A percentile compares a stretch with the other conserved stretches of the same genome.
phyloP scores from a whole-genome alignment of 83 land plant genomes.

The Diphasiastrum complanatum region DNA sequence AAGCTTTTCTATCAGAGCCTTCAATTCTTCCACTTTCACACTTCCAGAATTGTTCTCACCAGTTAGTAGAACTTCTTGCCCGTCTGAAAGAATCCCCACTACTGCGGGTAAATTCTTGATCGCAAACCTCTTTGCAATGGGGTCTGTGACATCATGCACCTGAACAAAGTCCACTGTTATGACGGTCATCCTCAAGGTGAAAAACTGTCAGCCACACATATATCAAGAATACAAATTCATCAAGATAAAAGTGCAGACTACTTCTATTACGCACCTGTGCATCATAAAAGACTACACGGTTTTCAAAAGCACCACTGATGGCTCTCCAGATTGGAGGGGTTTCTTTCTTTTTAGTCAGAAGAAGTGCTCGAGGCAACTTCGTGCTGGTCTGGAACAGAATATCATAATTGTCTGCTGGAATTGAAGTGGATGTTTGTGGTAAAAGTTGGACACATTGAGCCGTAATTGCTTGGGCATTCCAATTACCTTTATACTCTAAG shows the following conservation, averaged over 20 bases:
- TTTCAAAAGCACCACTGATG: conserved; percentile 66
- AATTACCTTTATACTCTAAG: conserved; percentile 54
- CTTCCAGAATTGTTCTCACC: conserved; percentile 35
- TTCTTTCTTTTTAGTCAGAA: conserved; percentile 65
- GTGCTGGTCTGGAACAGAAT: conserved; percentile 27
- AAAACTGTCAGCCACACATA: not conserved
- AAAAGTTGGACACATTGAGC: conserved; percentile 37
- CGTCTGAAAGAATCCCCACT: conserved; percentile 57
- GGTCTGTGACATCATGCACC: conserved; percentile 47
- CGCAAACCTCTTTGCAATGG: conserved; percentile 40
- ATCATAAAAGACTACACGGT: conserved; percentile 61
- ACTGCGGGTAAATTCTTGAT: conserved; percentile 70
- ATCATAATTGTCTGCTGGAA: conserved; percentile 13
- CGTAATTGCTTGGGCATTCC: conserved; percentile 39
- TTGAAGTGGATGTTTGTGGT: too few species aligned
- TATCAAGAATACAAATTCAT: not conserved
- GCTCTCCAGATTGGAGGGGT: conserved; percentile 77
- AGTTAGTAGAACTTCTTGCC: conserved; percentile 41
- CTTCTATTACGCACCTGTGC: conserved; percentile 37
- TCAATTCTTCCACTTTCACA: conserved; percentile 47
- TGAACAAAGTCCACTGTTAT: conserved; percentile 15
- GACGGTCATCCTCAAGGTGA: not conserved
- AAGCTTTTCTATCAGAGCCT: conserved; percentile 46
- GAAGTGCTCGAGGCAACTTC: conserved; percentile 43
- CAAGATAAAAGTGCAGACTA: not conserved